phyloP scores from a whole-genome alignment of 2,329 filamentous ascomycete species.

The Ceratocystis alfenasii region DNA sequence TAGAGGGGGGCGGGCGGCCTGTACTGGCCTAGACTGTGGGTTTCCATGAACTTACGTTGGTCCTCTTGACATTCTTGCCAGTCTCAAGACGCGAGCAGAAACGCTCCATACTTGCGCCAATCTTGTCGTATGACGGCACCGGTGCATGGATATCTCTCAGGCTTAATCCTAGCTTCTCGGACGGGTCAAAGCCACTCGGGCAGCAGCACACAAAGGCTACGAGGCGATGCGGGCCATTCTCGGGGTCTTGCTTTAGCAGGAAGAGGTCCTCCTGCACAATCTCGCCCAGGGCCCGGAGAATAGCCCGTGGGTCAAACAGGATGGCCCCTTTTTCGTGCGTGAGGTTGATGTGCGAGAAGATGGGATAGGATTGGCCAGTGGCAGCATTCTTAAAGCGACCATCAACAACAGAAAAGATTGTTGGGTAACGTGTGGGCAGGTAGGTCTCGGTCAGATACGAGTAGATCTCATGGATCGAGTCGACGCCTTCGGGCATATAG shows the following conservation, averaged over 20 bases:
- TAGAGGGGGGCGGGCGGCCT: background rate
- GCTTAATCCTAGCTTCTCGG: constrained; percentile 37
- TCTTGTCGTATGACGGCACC: constrained; percentile 44
- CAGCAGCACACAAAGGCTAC: constrained; percentile 43
- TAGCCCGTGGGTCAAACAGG: constrained; percentile 26
- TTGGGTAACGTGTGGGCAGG: constrained; percentile 39
- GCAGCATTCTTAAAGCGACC: constrained; percentile 32
- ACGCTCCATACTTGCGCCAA: constrained; percentile 43
- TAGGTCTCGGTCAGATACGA: constrained; percentile 36
- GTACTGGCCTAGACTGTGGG: background rate
- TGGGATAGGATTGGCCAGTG: constrained; percentile 29
- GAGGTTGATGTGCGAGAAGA: constrained; percentile 22
- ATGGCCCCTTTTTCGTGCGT: constrained; percentile 15
- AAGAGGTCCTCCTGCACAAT: constrained; percentile 46
- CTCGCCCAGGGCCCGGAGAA: constrained; percentile 36
- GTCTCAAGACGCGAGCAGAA: constrained; percentile 39
- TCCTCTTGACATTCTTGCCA: constrained; percentile 39
- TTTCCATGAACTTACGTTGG: constrained; percentile 33
- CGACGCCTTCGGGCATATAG: constrained; percentile 31
- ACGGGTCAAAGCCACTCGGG: constrained; percentile 41
- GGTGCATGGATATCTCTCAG: constrained; percentile 40
- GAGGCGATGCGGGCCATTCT: constrained; percentile 29
- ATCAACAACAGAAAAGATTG: constrained; percentile 31
- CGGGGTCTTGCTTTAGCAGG: constrained; percentile 33
- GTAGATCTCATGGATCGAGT: constrained; percentile 39